These are phyloP conservation scores for Astragalus membranaceus DNA, from an alignment of 306 rosid species.

Conservation along the genomic window DNA sequence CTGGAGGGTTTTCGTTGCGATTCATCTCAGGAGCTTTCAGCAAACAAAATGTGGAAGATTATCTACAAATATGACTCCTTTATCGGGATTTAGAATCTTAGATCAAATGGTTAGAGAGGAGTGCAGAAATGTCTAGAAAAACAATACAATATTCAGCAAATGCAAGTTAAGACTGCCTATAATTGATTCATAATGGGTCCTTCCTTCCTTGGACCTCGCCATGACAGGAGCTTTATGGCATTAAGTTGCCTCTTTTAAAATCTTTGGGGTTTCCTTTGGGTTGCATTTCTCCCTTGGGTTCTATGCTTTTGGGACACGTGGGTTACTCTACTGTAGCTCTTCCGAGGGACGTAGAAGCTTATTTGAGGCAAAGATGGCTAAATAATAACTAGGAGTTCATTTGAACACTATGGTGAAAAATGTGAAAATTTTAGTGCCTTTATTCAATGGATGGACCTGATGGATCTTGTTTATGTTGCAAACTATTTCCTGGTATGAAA, in stretches of 20 bases:
- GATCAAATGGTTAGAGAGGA: background rate
- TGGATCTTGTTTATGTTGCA: background rate
- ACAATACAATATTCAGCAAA: background rate
- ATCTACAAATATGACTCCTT: background rate
- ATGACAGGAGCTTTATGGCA: background rate
- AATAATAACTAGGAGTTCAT: background rate
- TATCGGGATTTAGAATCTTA: conserved; percentile 12
- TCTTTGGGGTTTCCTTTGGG: background rate
- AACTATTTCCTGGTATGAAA: background rate
- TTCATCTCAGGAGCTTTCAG: background rate
- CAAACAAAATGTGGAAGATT: background rate
- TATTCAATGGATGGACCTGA: background rate
- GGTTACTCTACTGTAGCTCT: background rate
- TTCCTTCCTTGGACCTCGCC: background rate
- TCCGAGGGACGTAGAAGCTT: background rate
- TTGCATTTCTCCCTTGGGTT: background rate
- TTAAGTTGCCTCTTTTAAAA: background rate
- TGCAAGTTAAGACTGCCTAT: background rate
- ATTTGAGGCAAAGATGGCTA: conserved; percentile 3
- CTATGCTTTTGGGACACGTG: background rate
- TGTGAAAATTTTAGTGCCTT: background rate
- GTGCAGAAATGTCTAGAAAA: background rate
- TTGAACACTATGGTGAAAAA: background rate
- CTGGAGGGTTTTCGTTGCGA: background rate
- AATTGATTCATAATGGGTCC: background rate